Percentiles rank a stretch among this genome's conserved stretches.
phyloP scores from a whole-genome alignment of 73 alveolate genomes.

The Paramecium biaurelia region DNA sequence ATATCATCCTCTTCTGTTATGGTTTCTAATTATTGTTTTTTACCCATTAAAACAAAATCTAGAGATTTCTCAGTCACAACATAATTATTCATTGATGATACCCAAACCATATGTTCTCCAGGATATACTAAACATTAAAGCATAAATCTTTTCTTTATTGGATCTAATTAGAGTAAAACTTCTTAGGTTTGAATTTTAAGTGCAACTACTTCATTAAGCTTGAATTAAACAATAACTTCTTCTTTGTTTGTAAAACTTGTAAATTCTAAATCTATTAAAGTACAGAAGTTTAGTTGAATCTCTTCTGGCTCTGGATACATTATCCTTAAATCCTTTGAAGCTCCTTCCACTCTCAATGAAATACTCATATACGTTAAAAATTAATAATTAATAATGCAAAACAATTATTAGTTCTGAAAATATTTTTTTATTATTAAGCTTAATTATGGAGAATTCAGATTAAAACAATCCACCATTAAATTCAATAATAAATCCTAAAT shows the following conservation, averaged over 20 bases:
- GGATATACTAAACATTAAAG: not conserved
- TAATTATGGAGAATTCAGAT: not conserved
- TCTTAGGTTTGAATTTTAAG: constrained; percentile 8
- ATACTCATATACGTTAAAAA: constrained; percentile 14
- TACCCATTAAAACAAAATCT: not conserved
- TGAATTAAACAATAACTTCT: not conserved
- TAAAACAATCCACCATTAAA: not conserved
- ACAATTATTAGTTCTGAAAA: not conserved
- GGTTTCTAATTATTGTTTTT: not conserved
- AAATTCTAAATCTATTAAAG: not conserved
- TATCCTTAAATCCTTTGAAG: not conserved
- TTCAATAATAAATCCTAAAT: not conserved
- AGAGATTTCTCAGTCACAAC: not conserved
- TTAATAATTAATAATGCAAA: not conserved
- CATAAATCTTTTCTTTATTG: not conserved
- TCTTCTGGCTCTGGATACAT: not conserved
- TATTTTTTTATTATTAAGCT: not conserved
- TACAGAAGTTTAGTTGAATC: not conserved
- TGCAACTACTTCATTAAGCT: not conserved
- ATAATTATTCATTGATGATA: not conserved
- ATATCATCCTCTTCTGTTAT: not conserved
- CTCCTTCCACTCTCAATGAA: constrained; percentile 13
- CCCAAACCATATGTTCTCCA: not conserved
- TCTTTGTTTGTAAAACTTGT: not conserved
- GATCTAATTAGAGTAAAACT: not conserved